A percentile compares a stretch with the other conserved stretches of the same genome.
Evolutionary conservation across 129 eudicot genomes (phyloP).

Genomic region (Ambrosia artemisiifolia): DNA sequence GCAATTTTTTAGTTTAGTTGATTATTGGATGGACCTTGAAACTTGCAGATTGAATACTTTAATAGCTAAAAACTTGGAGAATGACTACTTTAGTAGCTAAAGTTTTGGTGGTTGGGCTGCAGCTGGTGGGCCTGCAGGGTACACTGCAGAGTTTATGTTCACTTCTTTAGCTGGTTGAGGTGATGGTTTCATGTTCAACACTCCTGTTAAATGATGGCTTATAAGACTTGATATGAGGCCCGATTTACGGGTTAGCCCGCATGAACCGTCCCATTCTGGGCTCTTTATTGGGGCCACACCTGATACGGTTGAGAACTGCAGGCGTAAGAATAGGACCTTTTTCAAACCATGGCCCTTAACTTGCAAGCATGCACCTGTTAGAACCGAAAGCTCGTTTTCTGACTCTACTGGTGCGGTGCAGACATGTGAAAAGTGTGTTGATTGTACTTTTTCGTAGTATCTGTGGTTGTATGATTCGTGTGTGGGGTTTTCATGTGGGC

Average conservation of each 20-base stretch:
- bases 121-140: constrained; percentile 93
- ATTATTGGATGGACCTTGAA: too few relatives aligned
- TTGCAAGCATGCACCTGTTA: constrained; percentile 87
- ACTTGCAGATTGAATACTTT: too few relatives aligned
- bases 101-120: constrained; percentile 79
- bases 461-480: constrained; percentile 54
- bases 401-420: constrained; percentile 98
- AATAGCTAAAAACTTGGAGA: too few relatives aligned
- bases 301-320: constrained; percentile 69
- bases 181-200: constrained; percentile 43
- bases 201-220: constrained; percentile 87
- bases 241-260: constrained; percentile 85
- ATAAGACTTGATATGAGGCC: constrained; percentile 90
- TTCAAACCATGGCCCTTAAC: constrained; percentile 83
- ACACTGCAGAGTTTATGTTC: constrained; percentile 86
- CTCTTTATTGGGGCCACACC: constrained; percentile 68
- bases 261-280: constrained; percentile 99
- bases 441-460: constrained; percentile 86
- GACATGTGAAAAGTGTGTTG: constrained; percentile 95
- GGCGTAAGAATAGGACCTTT: constrained; percentile 78
- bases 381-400: constrained; percentile 72
- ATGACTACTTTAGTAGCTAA: too few relatives aligned
- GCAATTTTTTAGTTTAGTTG: too few relatives aligned
- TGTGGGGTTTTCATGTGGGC: background rate
- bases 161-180: constrained; percentile 79